phyloP scores from a whole-genome alignment of 2,329 filamentous ascomycete genomes.

The Paraphaeosphaeria minitans region DNA sequence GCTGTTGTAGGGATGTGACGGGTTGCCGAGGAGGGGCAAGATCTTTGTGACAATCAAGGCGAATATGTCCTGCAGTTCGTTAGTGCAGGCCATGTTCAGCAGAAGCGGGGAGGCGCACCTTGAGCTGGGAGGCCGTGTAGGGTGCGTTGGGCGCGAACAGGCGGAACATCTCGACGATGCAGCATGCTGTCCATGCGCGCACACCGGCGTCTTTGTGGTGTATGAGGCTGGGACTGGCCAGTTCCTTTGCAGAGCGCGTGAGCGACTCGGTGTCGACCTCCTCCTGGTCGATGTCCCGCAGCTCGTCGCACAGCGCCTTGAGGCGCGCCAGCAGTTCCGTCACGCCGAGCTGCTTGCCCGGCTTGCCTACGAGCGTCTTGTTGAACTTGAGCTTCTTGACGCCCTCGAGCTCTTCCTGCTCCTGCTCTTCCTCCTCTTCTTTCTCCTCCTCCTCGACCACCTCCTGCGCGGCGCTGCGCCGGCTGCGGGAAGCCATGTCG shows the following conservation, averaged over 20 bases:
- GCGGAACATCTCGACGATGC: slow-evolving; percentile 89
- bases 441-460: slow-evolving; percentile 29
- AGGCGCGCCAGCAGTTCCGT: slow-evolving; percentile 81
- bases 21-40: slow-evolving; percentile 82
- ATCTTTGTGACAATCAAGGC: slow-evolving; percentile 82
- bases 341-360: slow-evolving; percentile 85
- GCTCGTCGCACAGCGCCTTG: slow-evolving; percentile 79
- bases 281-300: slow-evolving; percentile 86
- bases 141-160: slow-evolving; percentile 94
- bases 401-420: slow-evolving; percentile 31
- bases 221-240: slow-evolving; percentile 80
- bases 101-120: slow-evolving; percentile 61
- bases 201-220: slow-evolving; percentile 94
- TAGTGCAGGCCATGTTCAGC: slow-evolving; percentile 1
- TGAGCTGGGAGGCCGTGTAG: slow-evolving; percentile 86
- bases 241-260: slow-evolving; percentile 79
- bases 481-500: slow-evolving; percentile 47
- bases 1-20: slow-evolving; percentile 85
- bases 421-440: slow-evolving; percentile 30
- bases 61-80: slow-evolving; percentile 79
- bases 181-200: slow-evolving; percentile 84
- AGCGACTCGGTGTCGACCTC: slow-evolving; percentile 83
- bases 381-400: slow-evolving; percentile 70
- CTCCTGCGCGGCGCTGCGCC: slow-evolving; percentile 43
- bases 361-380: slow-evolving; percentile 86